Evolutionary conservation across 1,284 basidiomycete species (phyloP).

Genomic region (Leccinum fuscescens): DNA sequence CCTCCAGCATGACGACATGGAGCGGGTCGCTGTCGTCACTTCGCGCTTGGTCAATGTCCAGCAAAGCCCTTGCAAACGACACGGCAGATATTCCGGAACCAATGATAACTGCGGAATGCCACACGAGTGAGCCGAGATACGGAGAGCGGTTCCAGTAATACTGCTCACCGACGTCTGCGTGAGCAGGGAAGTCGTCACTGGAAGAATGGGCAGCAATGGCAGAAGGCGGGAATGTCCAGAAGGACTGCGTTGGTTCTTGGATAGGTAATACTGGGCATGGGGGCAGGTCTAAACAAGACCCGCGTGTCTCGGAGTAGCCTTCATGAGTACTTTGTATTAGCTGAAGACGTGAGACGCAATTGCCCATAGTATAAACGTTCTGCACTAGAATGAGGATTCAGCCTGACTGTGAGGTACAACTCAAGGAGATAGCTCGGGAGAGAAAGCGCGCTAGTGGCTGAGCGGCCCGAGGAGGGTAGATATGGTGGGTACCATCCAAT

Average conservation of each 20-base stretch:
- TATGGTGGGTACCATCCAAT: conserved; percentile 17
- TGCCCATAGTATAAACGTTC: conserved; percentile 1
- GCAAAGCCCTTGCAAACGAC: conserved; percentile 42
- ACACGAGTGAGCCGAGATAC: background rate
- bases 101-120: conserved; percentile 37
- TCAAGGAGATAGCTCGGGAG: no score
- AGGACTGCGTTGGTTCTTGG: conserved; percentile 41
- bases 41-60: conserved; percentile 29
- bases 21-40: conserved; percentile 20
- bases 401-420: no score
- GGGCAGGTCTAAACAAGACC: background rate
- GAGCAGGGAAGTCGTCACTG: conserved; percentile 31
- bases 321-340: background rate
- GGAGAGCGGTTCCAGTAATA: background rate
- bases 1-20: conserved; percentile 47
- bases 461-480: conserved; percentile 7
- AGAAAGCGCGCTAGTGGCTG: background rate
- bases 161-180: conserved; percentile 40
- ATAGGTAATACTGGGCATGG: conserved; percentile 38
- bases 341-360: conserved; percentile 17
- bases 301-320: conserved; percentile 3
- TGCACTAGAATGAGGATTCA: no score
- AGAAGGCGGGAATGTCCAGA: conserved; percentile 45
- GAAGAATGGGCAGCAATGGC: conserved; percentile 33
- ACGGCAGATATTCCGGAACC: conserved; percentile 52